Conservation (phyloP, 2,329 filamentous ascomycete genomes). For the Clathrospora elynae region DNA sequence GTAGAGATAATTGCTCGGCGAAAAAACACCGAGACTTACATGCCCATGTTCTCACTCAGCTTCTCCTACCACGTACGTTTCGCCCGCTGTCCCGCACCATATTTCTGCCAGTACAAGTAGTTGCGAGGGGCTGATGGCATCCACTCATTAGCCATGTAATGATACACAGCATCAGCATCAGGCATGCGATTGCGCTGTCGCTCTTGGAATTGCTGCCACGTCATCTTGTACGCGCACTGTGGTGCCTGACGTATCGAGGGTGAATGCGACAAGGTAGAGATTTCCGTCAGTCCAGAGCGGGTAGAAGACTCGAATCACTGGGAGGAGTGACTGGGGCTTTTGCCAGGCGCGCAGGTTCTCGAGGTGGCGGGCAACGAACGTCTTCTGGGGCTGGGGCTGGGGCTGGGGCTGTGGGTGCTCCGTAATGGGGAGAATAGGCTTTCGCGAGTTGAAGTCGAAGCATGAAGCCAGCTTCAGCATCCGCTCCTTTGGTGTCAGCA, state of each 20-base stretch:
- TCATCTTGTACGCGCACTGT: not conserved
- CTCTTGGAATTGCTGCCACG: constrained; percentile 4
- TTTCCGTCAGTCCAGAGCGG: not conserved
- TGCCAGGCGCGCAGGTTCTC: constrained; percentile 14
- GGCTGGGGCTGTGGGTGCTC: constrained; percentile 1
- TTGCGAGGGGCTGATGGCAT: not conserved
- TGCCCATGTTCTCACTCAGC: not conserved
- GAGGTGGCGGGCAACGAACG: constrained; percentile 7
- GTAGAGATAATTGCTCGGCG: too few relatives aligned
- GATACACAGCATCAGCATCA: not conserved
- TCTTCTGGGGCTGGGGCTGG: constrained; percentile 1
- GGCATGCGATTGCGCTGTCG: not conserved
- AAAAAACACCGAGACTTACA: not conserved
- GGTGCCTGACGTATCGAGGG: not conserved
- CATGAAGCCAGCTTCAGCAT: constrained; percentile 1
- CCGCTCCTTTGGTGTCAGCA: not conserved
- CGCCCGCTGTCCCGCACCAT: constrained; percentile 10
- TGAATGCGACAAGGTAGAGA: constrained; percentile 3
- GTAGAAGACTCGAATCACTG: not conserved
- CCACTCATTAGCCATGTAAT: not conserved
- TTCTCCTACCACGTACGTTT: constrained; percentile 8
- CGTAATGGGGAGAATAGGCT: constrained; percentile 1
- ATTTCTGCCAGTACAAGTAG: constrained; percentile 4
- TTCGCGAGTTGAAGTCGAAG: not conserved
- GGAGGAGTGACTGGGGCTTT: constrained; percentile 5